Percentiles rank a stretch among this genome's conserved stretches.
Evolutionary conservation across 2,329 filamentous ascomycete species (phyloP).

Genomic region (Verticillium nonalfalfae): DNA sequence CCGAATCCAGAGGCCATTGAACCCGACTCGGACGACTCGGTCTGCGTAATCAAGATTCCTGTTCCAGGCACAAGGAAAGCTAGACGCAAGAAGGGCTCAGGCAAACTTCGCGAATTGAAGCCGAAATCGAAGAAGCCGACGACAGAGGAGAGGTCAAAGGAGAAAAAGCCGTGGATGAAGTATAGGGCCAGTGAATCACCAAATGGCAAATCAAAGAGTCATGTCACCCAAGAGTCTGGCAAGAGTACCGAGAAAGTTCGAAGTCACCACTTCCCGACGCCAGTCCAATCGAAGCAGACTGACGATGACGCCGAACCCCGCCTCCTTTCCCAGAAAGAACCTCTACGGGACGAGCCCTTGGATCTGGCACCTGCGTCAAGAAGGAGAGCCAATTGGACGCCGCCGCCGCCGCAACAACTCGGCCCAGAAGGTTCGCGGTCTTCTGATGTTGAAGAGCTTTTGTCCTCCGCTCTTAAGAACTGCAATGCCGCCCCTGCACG

Average conservation of each 20-base stretch:
- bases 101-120: constrained; percentile 2
- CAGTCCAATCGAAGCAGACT: background rate
- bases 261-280: constrained; percentile 6
- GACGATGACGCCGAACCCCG: constrained; percentile 17
- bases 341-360: constrained; percentile 22
- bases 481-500: constrained; percentile 10
- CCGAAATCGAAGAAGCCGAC: constrained; percentile 4
- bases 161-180: constrained; percentile 27
- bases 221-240: constrained; percentile 5
- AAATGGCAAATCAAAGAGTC: constrained; percentile 7
- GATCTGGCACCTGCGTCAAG: constrained; percentile 42
- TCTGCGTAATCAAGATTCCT: constrained; percentile 2
- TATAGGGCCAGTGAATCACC: constrained; percentile 14
- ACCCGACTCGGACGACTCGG: constrained; percentile 3
- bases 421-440: constrained; percentile 21
- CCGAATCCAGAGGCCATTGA: background rate
- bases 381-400: constrained; percentile 63
- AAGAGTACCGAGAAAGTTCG: constrained; percentile 12
- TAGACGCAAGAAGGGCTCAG: background rate
- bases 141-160: constrained; percentile 1
- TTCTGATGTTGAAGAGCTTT: constrained; percentile 22
- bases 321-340: constrained; percentile 13
- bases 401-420: constrained; percentile 38
- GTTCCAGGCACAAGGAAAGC: background rate
- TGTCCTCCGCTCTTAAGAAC: constrained; percentile 16